These are phyloP conservation scores for Aspergillus hancockii DNA, from an alignment of 495 filamentous ascomycete genomes.

Conservation along the genomic window DNA sequence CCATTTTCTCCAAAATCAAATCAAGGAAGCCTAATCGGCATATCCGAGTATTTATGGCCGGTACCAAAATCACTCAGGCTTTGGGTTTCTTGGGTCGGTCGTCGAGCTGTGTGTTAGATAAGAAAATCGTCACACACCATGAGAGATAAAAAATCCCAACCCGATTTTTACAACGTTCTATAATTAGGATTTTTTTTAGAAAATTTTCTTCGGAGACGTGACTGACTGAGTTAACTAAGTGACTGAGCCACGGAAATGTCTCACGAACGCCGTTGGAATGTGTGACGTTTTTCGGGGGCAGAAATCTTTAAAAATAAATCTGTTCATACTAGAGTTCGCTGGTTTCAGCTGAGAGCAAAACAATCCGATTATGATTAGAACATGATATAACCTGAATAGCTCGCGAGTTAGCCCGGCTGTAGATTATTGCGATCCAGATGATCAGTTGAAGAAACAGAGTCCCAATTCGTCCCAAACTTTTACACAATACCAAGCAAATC, in stretches of 20 bases:
- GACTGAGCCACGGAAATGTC: not conserved
- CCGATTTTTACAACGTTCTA: not conserved
- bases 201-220: not conserved
- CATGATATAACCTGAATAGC: not conserved
- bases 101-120: not conserved
- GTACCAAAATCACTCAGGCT: not conserved
- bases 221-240: not conserved
- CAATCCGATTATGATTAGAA: not conserved
- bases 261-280: not conserved
- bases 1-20: not conserved
- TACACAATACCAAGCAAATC: too few species aligned
- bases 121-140: not conserved
- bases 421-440: too few species aligned
- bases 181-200: not conserved
- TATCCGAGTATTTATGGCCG: not conserved
- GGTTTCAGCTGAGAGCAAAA: not conserved
- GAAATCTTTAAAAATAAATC: not conserved
- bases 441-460: too few species aligned
- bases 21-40: not conserved
- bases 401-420: too few species aligned
- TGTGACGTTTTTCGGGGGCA: not conserved
- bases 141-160: not conserved
- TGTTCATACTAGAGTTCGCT: not conserved
- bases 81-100: not conserved
- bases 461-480: too few species aligned